Conservation (phyloP, 2,329 filamentous ascomycete species). For the Elsinoe ampelina region DNA sequence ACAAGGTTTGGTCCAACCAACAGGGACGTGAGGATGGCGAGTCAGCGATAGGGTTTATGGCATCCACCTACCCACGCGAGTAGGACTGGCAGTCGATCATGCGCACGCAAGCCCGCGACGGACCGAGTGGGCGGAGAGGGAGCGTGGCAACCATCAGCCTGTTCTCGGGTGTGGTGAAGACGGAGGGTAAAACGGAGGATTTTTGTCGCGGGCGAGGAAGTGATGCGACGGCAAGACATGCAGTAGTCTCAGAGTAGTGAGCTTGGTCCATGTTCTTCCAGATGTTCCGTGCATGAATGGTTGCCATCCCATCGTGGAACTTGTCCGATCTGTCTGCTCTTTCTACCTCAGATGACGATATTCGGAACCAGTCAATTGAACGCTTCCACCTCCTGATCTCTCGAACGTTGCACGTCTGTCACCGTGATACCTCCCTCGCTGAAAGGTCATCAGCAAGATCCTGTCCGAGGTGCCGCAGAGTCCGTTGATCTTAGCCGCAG, state of each 20-base stretch:
- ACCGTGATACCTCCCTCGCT: neutral
- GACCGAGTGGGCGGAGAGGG: neutral
- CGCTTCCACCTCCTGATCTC: neutral
- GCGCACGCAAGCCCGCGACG: conserved; percentile 4
- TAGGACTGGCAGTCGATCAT: conserved; percentile 6
- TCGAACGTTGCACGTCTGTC: neutral
- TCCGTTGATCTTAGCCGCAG: conserved; percentile 8
- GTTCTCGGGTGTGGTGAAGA: neutral
- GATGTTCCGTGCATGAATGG: conserved; percentile 11
- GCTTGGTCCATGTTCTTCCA: conserved; percentile 13
- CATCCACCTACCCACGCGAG: conserved; percentile 10
- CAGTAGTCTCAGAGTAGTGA: neutral
- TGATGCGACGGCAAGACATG: conserved; percentile 7
- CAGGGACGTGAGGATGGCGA: conserved; percentile 2
- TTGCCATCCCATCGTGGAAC: neutral
- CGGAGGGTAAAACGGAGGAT: conserved; percentile 8
- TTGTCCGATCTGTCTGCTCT: neutral
- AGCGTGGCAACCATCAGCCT: neutral
- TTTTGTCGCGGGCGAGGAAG: neutral
- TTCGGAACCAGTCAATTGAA: neutral
- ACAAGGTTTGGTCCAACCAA: conserved; percentile 5
- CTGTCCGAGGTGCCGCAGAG: neutral
- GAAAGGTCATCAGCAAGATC: neutral
- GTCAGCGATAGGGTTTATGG: conserved; percentile 6
- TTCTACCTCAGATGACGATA: neutral